Conservation (phyloP, 345 rosid genomes). For the Rhizophora apiculata region DNA sequence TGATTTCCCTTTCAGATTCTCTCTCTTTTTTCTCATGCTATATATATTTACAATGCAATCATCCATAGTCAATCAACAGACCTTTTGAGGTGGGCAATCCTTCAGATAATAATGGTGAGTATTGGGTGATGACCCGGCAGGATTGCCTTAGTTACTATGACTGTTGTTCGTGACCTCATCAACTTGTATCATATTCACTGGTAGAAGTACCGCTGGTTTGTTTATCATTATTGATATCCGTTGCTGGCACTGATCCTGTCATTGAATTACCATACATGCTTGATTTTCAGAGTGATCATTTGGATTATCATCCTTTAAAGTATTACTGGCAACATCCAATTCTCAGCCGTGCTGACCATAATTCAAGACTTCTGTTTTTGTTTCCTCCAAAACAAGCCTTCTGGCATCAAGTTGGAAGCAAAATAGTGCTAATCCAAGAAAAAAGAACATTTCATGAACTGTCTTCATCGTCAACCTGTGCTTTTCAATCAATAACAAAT, state of each 20-base stretch:
- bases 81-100: constrained; percentile 23
- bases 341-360: neutral
- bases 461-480: constrained; percentile 26
- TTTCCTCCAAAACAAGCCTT: constrained; percentile 15
- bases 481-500: neutral
- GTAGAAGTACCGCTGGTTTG: neutral
- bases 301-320: neutral
- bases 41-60: neutral
- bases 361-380: neutral
- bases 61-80: constrained; percentile 8
- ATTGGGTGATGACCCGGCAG: constrained; percentile 29
- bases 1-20: neutral
- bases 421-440: constrained; percentile 17
- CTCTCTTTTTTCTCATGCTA: neutral
- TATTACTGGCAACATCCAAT: neutral
- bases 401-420: constrained; percentile 24
- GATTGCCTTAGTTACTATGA: constrained; percentile 20
- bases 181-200: neutral
- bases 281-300: constrained; percentile 2
- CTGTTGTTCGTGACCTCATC: constrained; percentile 22
- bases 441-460: constrained; percentile 6
- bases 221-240: neutral
- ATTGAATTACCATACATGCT: neutral
- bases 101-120: constrained; percentile 22
- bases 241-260: neutral